Evolutionary conservation across 2,329 filamentous ascomycete genomes (phyloP).

Genomic region (Aureobasidium sp.): DNA sequence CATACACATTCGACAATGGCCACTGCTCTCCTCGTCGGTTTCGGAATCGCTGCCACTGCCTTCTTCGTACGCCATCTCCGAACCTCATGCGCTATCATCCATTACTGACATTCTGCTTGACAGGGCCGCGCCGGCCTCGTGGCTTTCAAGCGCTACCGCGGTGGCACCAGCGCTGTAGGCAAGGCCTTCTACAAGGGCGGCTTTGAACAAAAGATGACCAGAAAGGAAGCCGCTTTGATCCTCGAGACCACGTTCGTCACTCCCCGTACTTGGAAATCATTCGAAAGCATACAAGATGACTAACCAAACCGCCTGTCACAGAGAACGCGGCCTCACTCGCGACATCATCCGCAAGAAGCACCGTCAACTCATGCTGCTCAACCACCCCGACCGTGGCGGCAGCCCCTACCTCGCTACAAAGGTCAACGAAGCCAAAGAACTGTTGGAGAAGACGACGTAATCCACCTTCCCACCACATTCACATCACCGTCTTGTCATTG

Average conservation of each 20-base stretch:
- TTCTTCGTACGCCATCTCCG: slow-evolving; percentile 48
- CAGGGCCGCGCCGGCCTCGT: slow-evolving; percentile 90
- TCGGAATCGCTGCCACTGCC: slow-evolving; percentile 58
- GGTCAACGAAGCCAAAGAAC: slow-evolving; percentile 96
- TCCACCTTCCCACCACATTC: neutral
- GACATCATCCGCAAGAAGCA: slow-evolving; percentile 95
- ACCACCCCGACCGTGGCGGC: slow-evolving; percentile 94
- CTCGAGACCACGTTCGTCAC: slow-evolving; percentile 72
- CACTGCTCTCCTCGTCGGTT: slow-evolving; percentile 31
- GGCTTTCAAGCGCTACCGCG: slow-evolving; percentile 75
- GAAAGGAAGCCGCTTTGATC: slow-evolving; percentile 83
- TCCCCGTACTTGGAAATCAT: neutral
- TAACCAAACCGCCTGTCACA: neutral
- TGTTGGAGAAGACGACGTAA: slow-evolving; percentile 64
- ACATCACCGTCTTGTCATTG: neutral
- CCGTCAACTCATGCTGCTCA: slow-evolving; percentile 89
- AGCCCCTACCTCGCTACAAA: slow-evolving; percentile 96
- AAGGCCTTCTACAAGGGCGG: slow-evolving; percentile 97
- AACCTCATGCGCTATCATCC: neutral
- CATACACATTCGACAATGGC: slow-evolving; percentile 7
- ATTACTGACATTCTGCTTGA: slow-evolving; percentile 18
- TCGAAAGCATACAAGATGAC: neutral
- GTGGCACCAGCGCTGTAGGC: slow-evolving; percentile 68
- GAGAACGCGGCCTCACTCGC: slow-evolving; percentile 75
- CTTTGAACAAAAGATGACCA: slow-evolving; percentile 94